Conservation (phyloP, 371 early-diverging fungal species). For the Vairimorpha apis region DNA sequence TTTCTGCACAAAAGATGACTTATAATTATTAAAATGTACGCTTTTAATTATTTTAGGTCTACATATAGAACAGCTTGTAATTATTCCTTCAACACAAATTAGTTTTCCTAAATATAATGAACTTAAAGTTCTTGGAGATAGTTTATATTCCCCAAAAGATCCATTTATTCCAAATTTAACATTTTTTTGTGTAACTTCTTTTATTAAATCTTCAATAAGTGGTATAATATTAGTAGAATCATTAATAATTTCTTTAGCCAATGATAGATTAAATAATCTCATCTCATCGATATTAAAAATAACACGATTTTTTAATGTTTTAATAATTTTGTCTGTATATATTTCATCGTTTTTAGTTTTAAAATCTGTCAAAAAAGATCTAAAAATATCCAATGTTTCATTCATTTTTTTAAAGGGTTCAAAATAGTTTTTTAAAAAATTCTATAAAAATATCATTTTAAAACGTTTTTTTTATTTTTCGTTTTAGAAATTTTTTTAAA, state of each 20-base stretch:
- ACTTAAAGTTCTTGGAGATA: constrained; percentile 80
- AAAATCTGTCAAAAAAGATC: constrained; percentile 30
- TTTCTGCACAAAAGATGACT: constrained; percentile 71
- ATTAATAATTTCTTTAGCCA: constrained; percentile 49
- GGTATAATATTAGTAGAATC: constrained; percentile 56
- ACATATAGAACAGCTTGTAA: constrained; percentile 89
- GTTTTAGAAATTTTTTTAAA: no score
- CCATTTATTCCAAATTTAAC: constrained; percentile 72
- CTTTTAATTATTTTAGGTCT: constrained; percentile 84
- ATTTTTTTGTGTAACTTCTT: not conserved
- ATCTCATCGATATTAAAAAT: constrained; percentile 58
- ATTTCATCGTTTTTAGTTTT: constrained; percentile 7
- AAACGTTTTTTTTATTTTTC: constrained; percentile 20
- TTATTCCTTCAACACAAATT: constrained; percentile 92
- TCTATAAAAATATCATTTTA: not conserved
- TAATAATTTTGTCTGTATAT: constrained; percentile 20
- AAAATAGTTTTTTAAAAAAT: constrained; percentile 9
- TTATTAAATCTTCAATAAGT: constrained; percentile 56
- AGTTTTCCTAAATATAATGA: constrained; percentile 75
- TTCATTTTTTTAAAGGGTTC: not conserved
- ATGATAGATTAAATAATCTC: constrained; percentile 49
- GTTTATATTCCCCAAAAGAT: constrained; percentile 77
- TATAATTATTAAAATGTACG: constrained; percentile 82
- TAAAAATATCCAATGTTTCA: constrained; percentile 22
- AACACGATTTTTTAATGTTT: constrained; percentile 32